phyloP scores from a whole-genome alignment of 1,139 yeast genomes.

The Taiozyma sp. region DNA sequence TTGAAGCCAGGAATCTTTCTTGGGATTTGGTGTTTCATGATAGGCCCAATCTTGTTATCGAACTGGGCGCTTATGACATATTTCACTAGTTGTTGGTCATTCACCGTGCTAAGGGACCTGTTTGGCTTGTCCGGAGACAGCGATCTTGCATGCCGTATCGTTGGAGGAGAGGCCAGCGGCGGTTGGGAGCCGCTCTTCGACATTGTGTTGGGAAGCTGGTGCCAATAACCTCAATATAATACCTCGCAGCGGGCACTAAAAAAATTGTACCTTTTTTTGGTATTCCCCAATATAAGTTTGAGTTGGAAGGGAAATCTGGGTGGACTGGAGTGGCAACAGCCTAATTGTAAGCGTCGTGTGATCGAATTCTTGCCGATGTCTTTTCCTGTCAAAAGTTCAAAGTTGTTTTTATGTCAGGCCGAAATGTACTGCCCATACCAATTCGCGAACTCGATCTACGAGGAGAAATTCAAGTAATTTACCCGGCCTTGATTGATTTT shows the following conservation, averaged over 20 bases:
- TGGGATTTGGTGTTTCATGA: conserved; percentile 47
- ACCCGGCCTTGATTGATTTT: background rate
- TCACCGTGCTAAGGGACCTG: background rate
- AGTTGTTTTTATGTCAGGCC: background rate
- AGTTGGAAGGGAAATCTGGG: no score
- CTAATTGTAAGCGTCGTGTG: no score
- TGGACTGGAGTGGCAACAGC: no score
- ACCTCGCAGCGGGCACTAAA: background rate
- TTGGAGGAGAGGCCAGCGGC: background rate
- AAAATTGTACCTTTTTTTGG: no score
- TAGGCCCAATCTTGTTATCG: conserved; percentile 53
- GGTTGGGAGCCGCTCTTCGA: background rate
- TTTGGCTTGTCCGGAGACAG: background rate
- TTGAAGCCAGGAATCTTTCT: conserved; percentile 30
- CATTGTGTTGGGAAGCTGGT: background rate
- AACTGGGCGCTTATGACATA: conserved; percentile 53
- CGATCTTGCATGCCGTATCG: background rate
- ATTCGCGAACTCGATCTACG: background rate
- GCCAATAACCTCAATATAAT: background rate
- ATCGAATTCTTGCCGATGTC: background rate
- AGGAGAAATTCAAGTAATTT: background rate
- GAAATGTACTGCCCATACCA: background rate
- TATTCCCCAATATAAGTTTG: no score
- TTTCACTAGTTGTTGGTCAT: conserved; percentile 8
- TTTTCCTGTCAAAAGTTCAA: background rate